These are phyloP conservation scores for Cryphonectria radicalis DNA, from an alignment of 2,329 filamentous ascomycete genomes.

Conservation along the genomic window DNA sequence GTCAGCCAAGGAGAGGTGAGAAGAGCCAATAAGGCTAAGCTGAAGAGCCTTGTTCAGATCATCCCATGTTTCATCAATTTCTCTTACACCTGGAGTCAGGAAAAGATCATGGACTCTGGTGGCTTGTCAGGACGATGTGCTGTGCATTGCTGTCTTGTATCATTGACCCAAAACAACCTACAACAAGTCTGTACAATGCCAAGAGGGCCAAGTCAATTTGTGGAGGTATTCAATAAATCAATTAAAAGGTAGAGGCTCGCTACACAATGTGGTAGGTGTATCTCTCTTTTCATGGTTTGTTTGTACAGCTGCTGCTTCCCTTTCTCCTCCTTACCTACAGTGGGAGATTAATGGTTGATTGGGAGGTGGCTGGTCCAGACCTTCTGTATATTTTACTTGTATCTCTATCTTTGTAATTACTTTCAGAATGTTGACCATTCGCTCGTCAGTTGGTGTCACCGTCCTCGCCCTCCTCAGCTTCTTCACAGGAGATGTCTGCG, in stretches of 20 bases:
- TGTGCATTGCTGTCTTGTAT: constrained; percentile 2
- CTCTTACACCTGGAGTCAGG: constrained; percentile 27
- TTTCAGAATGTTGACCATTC: constrained; percentile 34
- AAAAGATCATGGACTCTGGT: constrained; percentile 12
- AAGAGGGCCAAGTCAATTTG: constrained; percentile 19
- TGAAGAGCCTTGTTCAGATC: constrained; percentile 5
- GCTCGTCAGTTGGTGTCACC: constrained; percentile 23
- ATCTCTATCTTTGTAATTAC: neutral
- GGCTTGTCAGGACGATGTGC: neutral
- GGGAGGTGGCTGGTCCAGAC: constrained; percentile 11
- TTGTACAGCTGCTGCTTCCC: neutral
- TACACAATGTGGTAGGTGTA: neutral
- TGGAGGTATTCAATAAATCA: constrained; percentile 3
- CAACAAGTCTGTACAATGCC: constrained; percentile 21
- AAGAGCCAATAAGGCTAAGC: neutral
- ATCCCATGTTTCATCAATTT: constrained; percentile 23
- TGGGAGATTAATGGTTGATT: neutral
- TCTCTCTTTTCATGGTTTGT: neutral
- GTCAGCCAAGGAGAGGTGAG: neutral
- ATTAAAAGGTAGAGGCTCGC: neutral
- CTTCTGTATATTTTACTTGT: constrained; percentile 13
- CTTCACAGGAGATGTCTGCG: constrained; percentile 26
- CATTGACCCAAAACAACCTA: constrained; percentile 15
- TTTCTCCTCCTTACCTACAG: neutral
- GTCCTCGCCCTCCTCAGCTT: constrained; percentile 28